Base-by-base conservation (phyloP, 2,329 filamentous ascomycete genomes). In the Fusarium incarnatum region DNA sequence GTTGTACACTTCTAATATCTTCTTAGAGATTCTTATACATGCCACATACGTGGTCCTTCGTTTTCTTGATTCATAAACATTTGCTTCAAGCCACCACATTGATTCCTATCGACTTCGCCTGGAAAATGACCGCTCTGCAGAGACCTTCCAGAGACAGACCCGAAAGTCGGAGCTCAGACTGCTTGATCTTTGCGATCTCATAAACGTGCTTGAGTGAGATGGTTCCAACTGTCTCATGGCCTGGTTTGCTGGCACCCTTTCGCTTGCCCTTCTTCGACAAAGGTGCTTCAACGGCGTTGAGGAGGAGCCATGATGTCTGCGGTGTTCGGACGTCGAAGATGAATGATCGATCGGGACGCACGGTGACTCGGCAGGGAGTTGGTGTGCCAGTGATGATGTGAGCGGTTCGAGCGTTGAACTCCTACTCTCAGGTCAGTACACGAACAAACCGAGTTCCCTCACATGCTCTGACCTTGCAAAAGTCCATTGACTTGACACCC, bases 401-500 rank as follows among this genome's bases (percentile, higher is more conserved):
- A 60, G 93, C 89, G 55, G 96, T 99, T 76, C 94, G 87, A 34
- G 95, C 95, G 80, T 98, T 98, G 88, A 98, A 98, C 82, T 98
- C 96, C 95, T 98, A 74, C 4, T 56, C 40, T 22, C 10, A 8
- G 1, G 46, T 75, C 37, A 75, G 75, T 61, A 70, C 68, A 64
- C 28, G 46, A 42, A 20, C 22, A n/a, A 11, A 23, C 11, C 49
- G 15, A 18, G 41, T 32, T 56, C 47, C 34, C 18, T 42, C 18
- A 46, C n/a, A 45, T 53, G 57, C 34, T 53, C 80, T 66, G 66
- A 97, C 95, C 88, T 98, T 98, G 89, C 96, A 98, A 81, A 98
- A 99, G 83, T 99, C 96, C 91, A 99, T 99, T 62, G 93, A 97
- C 86, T 99, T 99, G 68, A 99, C 92, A 86, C 96, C 96, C 85